Conservation (phyloP, 2,329 filamentous ascomycete species). For the Beauveria sp. region DNA sequence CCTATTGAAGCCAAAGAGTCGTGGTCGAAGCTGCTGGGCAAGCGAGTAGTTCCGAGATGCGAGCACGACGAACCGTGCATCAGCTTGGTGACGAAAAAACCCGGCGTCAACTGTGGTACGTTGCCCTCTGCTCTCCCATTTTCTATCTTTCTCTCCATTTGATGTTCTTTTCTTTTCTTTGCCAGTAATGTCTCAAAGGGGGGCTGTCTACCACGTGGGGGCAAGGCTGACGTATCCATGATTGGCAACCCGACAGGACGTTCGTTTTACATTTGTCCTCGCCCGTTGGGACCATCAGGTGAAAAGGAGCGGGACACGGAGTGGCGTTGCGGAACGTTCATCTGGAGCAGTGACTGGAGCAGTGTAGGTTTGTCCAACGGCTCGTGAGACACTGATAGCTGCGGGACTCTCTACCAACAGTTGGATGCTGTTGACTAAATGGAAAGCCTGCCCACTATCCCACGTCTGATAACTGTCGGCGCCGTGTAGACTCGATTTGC, state of each 20-base stretch:
- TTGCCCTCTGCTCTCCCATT: not conserved
- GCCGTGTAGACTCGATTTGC: not conserved
- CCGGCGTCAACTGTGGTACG: slow-evolving; percentile 70
- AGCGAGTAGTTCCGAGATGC: slow-evolving; percentile 67
- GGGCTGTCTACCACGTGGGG: not conserved
- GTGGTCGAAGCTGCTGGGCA: slow-evolving; percentile 79
- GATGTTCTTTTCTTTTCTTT: no score
- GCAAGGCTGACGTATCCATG: not conserved
- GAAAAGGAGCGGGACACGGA: slow-evolving; percentile 76
- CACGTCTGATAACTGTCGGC: not conserved
- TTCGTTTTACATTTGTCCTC: slow-evolving; percentile 56
- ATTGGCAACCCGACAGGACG: slow-evolving; percentile 34
- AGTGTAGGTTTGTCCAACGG: slow-evolving; percentile 13
- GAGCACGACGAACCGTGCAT: slow-evolving; percentile 87
- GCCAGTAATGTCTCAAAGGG: not conserved
- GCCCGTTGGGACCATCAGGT: slow-evolving; percentile 77
- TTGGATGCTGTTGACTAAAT: not conserved
- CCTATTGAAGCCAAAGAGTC: slow-evolving; percentile 68
- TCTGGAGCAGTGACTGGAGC: slow-evolving; percentile 57
- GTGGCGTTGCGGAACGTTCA: slow-evolving; percentile 85
- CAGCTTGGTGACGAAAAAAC: slow-evolving; percentile 76
- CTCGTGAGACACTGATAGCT: not conserved
- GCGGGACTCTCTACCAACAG: no score
- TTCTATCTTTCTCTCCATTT: not conserved
- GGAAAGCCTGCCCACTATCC: not conserved